These are phyloP conservation scores for Fusarium dlaminii DNA, from an alignment of 2,329 filamentous ascomycete species.

Conservation along the genomic window DNA sequence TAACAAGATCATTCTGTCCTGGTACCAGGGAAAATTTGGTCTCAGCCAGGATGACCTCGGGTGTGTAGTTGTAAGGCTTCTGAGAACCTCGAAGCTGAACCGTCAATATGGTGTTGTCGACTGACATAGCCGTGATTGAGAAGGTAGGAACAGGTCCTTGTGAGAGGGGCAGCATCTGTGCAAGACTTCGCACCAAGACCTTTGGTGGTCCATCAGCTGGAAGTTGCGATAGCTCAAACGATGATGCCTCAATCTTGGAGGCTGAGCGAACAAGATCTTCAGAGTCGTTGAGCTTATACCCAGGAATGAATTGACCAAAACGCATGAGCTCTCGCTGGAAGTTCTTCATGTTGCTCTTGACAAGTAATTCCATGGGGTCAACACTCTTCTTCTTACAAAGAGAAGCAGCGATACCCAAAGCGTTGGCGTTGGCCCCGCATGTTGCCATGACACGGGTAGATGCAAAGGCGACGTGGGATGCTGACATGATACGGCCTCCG, in stretches of 20 bases:
- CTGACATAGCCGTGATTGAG: background rate
- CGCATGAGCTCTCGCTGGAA: constrained; percentile 14
- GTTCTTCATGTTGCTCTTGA: background rate
- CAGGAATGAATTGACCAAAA: constrained; percentile 13
- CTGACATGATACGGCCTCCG: constrained; percentile 17
- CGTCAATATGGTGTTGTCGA: background rate
- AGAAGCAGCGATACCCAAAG: constrained; percentile 5
- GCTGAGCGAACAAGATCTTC: constrained; percentile 5
- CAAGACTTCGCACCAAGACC: constrained; percentile 11
- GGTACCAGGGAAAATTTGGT: background rate
- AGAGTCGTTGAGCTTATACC: constrained; percentile 5
- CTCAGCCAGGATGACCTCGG: background rate
- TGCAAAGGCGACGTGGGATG: constrained; percentile 13
- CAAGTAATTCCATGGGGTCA: background rate
- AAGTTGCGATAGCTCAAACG: background rate
- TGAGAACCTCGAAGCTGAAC: background rate
- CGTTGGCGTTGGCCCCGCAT: constrained; percentile 14
- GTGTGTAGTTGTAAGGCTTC: constrained; percentile 13
- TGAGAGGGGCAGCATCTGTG: background rate
- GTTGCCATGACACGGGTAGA: constrained; percentile 18
- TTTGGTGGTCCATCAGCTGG: background rate
- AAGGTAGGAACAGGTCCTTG: constrained; percentile 2
- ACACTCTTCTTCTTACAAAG: background rate
- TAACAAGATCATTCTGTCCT: background rate
- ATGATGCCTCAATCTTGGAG: background rate